Base-by-base conservation (phyloP, 1,284 basidiomycete genomes). In the Ustilago loliicola region DNA sequence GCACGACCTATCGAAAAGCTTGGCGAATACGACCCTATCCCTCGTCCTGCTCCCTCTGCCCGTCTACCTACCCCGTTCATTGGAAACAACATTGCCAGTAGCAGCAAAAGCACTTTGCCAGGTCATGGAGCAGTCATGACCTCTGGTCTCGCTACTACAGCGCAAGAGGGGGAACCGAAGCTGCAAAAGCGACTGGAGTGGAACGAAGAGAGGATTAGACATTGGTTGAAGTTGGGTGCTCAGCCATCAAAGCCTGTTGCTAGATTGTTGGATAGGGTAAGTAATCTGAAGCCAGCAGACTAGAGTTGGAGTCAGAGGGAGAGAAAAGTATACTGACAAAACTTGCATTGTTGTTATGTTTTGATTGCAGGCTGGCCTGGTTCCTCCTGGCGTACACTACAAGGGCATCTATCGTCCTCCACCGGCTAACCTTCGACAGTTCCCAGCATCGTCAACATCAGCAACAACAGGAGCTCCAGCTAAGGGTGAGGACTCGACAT, bases 1-100 rank as follows among this genome's bases (percentile, higher is more conserved):
- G 95, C 92, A n/a, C 91, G 92, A 80, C 96, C 96, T 9, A 91
- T 94, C 74, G 96, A 98, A 87, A 91, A 93, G 62, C 88, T 98
- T 47, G 96, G 94, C 53, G 90, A 94, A 64, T 97, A 94, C 88
- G 90, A 96, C 87, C 94, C 94, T 5, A 87, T 88, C 21, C 88
- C 89, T 25, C 87, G 57, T 65, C 67, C 69, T 4, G 53, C 61
- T 17, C 50, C 64, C 4, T 34, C 59, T 19, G 21, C 65, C 17
- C 59, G 62, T 1, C 34, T 71, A 13, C 69, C 69, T 1, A 72
- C 69, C 0, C 68, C 73, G 0, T 70, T 67, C 21, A 15, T 71
- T 34, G 69, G 63, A 21, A n/a, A 40, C 9, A 48, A 30, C 23
- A 15, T 8, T n/a, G 42, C 42, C 4, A 45, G 2, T 1, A 45